These are phyloP conservation scores for Syncephalastrum contaminatum DNA, from an alignment of 371 early-diverging fungal genomes.

Conservation along the genomic window DNA sequence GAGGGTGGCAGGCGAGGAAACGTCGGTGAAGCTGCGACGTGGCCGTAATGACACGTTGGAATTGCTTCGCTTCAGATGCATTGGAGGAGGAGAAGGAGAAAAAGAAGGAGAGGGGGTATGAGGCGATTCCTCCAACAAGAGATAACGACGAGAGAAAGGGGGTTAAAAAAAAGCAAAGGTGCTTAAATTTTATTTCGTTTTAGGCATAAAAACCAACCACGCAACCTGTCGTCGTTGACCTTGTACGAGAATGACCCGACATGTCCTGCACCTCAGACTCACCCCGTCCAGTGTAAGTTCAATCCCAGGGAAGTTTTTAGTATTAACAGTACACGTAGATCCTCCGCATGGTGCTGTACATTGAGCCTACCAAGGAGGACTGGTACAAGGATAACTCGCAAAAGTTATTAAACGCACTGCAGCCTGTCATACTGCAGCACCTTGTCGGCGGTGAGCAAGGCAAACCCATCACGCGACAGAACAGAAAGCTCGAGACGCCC, in stretches of 20 bases:
- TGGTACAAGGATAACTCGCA: slow-evolving; percentile 15
- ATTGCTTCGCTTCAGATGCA: slow-evolving; percentile 3
- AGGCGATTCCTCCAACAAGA: slow-evolving; percentile 1
- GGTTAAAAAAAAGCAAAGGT: not conserved
- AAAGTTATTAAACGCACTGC: slow-evolving; percentile 8
- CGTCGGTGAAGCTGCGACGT: slow-evolving; percentile 9
- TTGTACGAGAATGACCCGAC: not conserved
- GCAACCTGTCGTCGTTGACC: too few relatives aligned
- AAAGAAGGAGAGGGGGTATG: not conserved
- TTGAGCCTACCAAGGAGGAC: slow-evolving; percentile 10
- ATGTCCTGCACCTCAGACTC: slow-evolving; percentile 1
- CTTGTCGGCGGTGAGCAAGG: slow-evolving; percentile 10
- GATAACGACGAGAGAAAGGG: not conserved
- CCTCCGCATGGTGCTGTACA: slow-evolving; percentile 8
- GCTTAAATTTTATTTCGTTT: not conserved
- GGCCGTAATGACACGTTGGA: slow-evolving; percentile 12
- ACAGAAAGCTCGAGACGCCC: slow-evolving; percentile 5
- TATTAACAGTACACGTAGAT: slow-evolving; percentile 1
- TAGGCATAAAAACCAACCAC: not conserved
- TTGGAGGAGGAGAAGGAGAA: not conserved
- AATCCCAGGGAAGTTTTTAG: too few relatives aligned
- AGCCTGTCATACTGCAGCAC: slow-evolving; percentile 14
- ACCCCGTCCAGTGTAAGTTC: not conserved
- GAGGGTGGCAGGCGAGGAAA: not conserved
- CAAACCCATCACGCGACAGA: slow-evolving; percentile 8